Percentiles rank a stretch among this genome's conserved stretches.
phyloP scores from a whole-genome alignment of 192 early-diverging fungal species.

The Coemansia sp. region DNA sequence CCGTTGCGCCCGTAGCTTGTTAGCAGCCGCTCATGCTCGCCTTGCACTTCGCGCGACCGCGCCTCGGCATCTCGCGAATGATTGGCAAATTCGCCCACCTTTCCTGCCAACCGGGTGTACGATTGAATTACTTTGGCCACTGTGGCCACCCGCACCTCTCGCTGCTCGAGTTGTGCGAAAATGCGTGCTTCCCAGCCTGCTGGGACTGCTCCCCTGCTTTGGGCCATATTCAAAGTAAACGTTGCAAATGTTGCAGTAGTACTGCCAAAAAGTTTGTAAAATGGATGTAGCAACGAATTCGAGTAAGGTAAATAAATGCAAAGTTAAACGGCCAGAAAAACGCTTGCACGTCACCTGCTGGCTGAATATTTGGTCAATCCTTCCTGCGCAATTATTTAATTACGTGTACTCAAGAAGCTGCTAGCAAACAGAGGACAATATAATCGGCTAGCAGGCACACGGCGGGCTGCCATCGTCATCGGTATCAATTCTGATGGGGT shows the following conservation, averaged over 20 bases:
- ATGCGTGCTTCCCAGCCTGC: slow-evolving; percentile 47
- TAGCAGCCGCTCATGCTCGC: slow-evolving; percentile 49
- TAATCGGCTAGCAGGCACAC: slow-evolving; percentile 63
- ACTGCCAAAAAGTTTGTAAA: slow-evolving; percentile 3
- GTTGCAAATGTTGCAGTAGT: background rate
- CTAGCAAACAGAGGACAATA: background rate
- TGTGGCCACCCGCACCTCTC: slow-evolving; percentile 48
- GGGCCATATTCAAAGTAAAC: slow-evolving; percentile 15
- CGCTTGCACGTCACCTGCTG: background rate
- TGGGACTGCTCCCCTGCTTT: slow-evolving; percentile 11
- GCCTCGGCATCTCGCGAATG: slow-evolving; percentile 45
- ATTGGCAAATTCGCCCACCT: slow-evolving; percentile 47
- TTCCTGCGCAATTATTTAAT: background rate
- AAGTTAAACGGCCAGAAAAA: background rate
- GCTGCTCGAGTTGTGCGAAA: slow-evolving; percentile 47
- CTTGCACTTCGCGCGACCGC: slow-evolving; percentile 44
- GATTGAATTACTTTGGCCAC: slow-evolving; percentile 52
- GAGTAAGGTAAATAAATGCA: no score
- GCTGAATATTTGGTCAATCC: slow-evolving; percentile 1
- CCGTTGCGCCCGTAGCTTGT: slow-evolving; percentile 36
- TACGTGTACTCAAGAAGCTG: background rate
- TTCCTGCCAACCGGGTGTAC: slow-evolving; percentile 44
- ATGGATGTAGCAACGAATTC: background rate
- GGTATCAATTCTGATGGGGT: slow-evolving; percentile 85
- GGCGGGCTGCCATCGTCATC: slow-evolving; percentile 63